A percentile compares a stretch with the other conserved stretches of the same genome.
phyloP scores from a whole-genome alignment of 2,329 filamentous ascomycete species.

The Monilinia laxa region DNA sequence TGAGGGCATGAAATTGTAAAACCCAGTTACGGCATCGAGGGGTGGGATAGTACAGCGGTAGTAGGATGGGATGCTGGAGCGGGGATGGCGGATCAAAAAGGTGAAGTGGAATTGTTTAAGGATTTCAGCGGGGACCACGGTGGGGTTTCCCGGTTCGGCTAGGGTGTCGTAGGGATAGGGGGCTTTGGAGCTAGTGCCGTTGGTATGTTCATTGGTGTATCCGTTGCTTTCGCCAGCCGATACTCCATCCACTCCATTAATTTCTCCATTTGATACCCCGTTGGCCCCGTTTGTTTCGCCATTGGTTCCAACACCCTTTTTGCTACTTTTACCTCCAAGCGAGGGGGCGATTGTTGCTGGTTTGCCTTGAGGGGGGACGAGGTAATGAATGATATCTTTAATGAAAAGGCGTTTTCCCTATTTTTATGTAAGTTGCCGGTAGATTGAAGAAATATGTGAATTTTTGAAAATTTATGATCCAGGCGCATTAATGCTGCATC shows the following conservation, averaged over 20 bases:
- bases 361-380: constrained; percentile 72
- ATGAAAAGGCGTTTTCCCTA: constrained; percentile 81
- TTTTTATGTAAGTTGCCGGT: constrained; percentile 15
- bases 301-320: constrained; percentile 40
- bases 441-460: neutral
- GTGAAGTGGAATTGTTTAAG: constrained; percentile 87
- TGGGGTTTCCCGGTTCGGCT: constrained; percentile 73
- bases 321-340: constrained; percentile 46
- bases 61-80: constrained; percentile 86
- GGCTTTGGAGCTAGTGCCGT: constrained; percentile 31
- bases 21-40: constrained; percentile 77
- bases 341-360: constrained; percentile 74
- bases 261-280: constrained; percentile 33
- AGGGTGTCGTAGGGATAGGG: constrained; percentile 57
- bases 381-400: constrained; percentile 95
- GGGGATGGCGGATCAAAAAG: constrained; percentile 95
- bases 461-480: neutral
- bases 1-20: constrained; percentile 78
- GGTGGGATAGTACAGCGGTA: constrained; percentile 93
- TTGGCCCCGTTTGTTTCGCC: constrained; percentile 36
- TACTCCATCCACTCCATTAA: constrained; percentile 22
- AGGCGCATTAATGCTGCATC: neutral
- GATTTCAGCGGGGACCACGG: constrained; percentile 72
- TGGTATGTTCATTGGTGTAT: constrained; percentile 25
- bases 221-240: constrained; percentile 37